Evolutionary conservation across 768 basidiomycete species (phyloP).

Genomic region (Grammothele lineata): DNA sequence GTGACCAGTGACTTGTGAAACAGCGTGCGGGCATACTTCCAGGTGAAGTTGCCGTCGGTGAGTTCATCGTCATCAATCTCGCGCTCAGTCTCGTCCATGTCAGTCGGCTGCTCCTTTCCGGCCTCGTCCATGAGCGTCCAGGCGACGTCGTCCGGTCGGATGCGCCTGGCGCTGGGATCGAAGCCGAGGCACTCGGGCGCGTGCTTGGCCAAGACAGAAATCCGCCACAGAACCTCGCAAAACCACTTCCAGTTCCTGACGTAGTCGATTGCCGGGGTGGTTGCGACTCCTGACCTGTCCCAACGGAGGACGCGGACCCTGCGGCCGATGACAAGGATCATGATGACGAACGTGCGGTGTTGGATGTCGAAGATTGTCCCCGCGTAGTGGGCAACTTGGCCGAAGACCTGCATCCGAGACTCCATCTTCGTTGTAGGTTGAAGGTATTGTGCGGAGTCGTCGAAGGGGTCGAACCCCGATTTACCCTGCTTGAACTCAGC

Average conservation of each 20-base stretch:
- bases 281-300: constrained; percentile 1
- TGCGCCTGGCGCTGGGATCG: background rate
- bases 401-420: no score
- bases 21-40: constrained; percentile 1
- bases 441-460: no score
- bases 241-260: background rate
- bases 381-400: no score
- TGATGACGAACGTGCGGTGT: background rate
- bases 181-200: background rate
- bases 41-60: background rate
- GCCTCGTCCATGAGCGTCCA: background rate
- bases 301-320: background rate
- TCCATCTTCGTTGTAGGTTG: no score
- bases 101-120: background rate
- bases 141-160: background rate
- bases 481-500: no score
- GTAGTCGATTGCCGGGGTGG: constrained; percentile 1
- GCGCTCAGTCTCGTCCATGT: background rate
- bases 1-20: background rate
- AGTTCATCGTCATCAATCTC: background rate
- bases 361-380: background rate
- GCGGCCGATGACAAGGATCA: background rate
- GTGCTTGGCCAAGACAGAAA: background rate
- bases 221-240: background rate
- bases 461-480: no score